phyloP scores from a whole-genome alignment of 371 early-diverging fungal genomes.

The Quaeritorhiza haematococci region DNA sequence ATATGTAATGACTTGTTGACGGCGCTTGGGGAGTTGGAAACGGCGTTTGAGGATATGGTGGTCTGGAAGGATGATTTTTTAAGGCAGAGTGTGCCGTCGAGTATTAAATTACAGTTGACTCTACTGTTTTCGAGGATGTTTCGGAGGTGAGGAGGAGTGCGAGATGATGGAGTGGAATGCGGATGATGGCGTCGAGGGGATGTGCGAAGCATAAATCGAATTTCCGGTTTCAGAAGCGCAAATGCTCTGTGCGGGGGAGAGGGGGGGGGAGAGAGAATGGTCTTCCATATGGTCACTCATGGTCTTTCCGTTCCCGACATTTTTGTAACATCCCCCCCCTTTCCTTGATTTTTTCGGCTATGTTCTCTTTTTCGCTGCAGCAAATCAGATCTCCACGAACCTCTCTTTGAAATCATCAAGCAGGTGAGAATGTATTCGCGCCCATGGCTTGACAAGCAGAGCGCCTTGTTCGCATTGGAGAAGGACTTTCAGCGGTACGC shows the following conservation, averaged over 20 bases:
- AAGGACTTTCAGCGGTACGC: constrained; percentile 34
- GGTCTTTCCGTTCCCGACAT: neutral
- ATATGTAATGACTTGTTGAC: constrained; percentile 37
- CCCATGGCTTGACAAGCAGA: constrained; percentile 35
- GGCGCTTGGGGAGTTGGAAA: constrained; percentile 37
- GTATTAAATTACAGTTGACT: constrained; percentile 40
- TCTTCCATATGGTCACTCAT: too few species aligned
- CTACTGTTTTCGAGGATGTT: constrained; percentile 40
- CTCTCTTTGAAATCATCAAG: constrained; percentile 44
- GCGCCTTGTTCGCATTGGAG: constrained; percentile 35
- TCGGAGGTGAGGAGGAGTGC: constrained; percentile 23
- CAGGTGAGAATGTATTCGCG: constrained; percentile 40
- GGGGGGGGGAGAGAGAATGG: too few species aligned
- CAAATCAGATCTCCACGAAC: constrained; percentile 48
- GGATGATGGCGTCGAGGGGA: too few species aligned
- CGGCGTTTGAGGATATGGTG: constrained; percentile 41
- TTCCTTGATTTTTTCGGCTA: neutral
- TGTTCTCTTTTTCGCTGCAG: constrained; percentile 10
- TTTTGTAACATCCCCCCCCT: neutral
- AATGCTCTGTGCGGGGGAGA: too few species aligned
- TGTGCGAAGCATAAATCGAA: too few species aligned
- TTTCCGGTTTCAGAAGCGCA: too few species aligned
- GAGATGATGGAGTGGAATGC: neutral
- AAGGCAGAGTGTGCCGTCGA: constrained; percentile 35
- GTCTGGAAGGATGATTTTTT: constrained; percentile 47